These are phyloP conservation scores for Corylus heterophylla DNA, from an alignment of 306 rosid species.

Conservation along the genomic window DNA sequence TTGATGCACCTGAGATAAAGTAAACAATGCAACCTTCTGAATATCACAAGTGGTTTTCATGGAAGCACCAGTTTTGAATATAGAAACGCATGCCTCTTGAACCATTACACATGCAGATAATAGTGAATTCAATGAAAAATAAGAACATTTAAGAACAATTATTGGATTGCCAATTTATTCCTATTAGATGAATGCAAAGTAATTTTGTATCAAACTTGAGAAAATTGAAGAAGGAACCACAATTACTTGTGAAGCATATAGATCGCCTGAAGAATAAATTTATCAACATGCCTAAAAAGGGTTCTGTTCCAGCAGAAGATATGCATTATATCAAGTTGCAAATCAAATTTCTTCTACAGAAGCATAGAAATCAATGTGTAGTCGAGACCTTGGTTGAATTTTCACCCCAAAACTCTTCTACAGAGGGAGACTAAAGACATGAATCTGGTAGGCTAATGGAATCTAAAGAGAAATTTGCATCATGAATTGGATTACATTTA, in stretches of 20 bases:
- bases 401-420: background rate
- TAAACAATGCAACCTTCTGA: slow-evolving; percentile 14
- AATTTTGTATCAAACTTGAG: background rate
- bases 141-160: background rate
- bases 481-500: background rate
- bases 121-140: background rate
- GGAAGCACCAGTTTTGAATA: slow-evolving; percentile 8
- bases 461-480: background rate
- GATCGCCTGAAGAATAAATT: background rate
- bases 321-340: background rate
- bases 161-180: background rate
- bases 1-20: slow-evolving; percentile 74
- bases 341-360: background rate
- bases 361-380: background rate
- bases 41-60: slow-evolving; percentile 21
- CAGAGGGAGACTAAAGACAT: background rate
- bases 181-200: background rate
- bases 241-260: background rate
- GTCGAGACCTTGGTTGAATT: background rate
- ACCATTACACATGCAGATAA: slow-evolving; percentile 6
- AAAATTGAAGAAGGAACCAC: background rate
- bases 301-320: background rate
- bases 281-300: background rate
- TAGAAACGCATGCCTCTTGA: background rate
- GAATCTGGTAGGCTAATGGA: background rate